These are phyloP conservation scores for Diaporthe amygdali DNA, from an alignment of 2,329 filamentous ascomycete genomes.

Conservation along the genomic window DNA sequence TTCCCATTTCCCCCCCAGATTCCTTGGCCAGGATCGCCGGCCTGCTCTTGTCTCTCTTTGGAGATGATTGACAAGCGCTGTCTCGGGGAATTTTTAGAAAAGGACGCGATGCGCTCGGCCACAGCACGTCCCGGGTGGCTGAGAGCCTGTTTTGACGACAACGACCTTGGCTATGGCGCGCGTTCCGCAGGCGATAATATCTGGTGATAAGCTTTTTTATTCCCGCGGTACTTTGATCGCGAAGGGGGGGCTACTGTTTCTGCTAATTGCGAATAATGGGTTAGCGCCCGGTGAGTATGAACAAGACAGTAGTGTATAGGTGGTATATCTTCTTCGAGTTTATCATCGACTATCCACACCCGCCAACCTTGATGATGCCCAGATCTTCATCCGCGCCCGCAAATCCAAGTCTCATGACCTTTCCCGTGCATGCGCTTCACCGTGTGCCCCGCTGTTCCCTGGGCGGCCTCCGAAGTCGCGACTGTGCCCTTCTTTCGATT, in stretches of 20 bases:
- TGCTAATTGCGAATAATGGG: too few relatives aligned
- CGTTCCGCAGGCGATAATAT: neutral
- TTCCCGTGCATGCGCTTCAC: neutral
- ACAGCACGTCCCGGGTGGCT: constrained; percentile 6
- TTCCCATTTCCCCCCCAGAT: neutral
- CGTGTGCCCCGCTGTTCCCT: too few relatives aligned
- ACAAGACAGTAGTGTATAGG: neutral
- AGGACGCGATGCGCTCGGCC: neutral
- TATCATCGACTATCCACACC: neutral
- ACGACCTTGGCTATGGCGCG: neutral
- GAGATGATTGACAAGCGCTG: neutral
- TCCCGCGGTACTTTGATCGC: neutral
- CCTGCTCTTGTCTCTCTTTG: neutral
- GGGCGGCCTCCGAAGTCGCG: neutral
- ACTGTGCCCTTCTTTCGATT: neutral
- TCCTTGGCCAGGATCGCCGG: neutral
- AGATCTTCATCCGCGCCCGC: neutral
- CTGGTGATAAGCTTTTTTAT: neutral
- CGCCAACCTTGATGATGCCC: neutral
- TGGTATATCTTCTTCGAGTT: neutral
- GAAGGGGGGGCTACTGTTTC: neutral
- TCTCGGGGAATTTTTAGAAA: neutral
- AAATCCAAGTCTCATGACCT: neutral
- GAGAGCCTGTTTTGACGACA: constrained; percentile 6
- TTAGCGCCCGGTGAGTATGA: neutral